A percentile compares a stretch with the other conserved stretches of the same genome.
Evolutionary conservation across 441 rosid species (phyloP).

Genomic region (Codiaeum variegatum): DNA sequence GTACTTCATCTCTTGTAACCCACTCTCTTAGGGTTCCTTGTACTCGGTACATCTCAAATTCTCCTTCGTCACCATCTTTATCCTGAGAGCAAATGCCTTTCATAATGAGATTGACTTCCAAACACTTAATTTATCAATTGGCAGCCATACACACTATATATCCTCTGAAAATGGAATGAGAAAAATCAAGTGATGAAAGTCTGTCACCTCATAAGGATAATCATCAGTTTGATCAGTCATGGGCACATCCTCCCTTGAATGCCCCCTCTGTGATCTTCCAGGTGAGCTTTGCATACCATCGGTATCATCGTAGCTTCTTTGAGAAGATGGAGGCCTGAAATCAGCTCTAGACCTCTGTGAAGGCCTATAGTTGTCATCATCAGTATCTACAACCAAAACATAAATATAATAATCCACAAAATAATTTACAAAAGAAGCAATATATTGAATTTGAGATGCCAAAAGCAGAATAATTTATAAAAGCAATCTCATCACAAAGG

Average conservation of each 20-base stretch:
- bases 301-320: constrained; percentile 60
- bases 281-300: constrained; percentile 81
- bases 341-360: constrained; percentile 82
- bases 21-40: constrained; percentile 94
- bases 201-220: constrained; percentile 50
- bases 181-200: constrained; percentile 13
- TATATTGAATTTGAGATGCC: not conserved
- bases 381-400: constrained; percentile 52
- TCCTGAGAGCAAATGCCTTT: constrained; percentile 37
- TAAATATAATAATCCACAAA: not conserved
- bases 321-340: constrained; percentile 48
- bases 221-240: constrained; percentile 91
- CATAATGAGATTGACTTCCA: constrained; percentile 1
- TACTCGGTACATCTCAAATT: constrained; percentile 87
- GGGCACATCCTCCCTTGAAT: constrained; percentile 72
- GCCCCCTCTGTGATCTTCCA: constrained; percentile 53
- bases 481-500: not conserved
- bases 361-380: constrained; percentile 82
- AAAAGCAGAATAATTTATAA: too few relatives aligned
- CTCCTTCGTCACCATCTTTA: constrained; percentile 73
- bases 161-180: not conserved
- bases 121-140: not conserved
- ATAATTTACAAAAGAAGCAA: not conserved
- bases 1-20: constrained; percentile 97
- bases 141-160: not conserved